Evolutionary conservation across 208 protist species (phyloP).

Genomic region (Wallacemonas sp.): DNA sequence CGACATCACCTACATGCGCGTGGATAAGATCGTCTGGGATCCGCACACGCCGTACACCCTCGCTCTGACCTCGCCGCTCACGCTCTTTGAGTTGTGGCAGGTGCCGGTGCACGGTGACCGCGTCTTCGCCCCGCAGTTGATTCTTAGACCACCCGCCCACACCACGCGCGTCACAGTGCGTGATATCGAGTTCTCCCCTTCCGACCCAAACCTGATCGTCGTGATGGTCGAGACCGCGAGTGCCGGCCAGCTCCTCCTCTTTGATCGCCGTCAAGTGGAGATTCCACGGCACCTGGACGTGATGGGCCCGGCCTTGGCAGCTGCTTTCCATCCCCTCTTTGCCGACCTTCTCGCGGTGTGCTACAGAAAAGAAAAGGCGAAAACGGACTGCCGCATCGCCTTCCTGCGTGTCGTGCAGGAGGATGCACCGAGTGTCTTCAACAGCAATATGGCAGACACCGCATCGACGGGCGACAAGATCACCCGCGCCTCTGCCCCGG

Average conservation of each 20-base stretch:
- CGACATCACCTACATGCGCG: slow-evolving; percentile 50
- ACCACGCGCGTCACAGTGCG: slow-evolving; percentile 52
- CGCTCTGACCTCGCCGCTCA: slow-evolving; percentile 60
- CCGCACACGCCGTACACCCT: slow-evolving; percentile 85
- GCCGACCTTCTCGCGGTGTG: slow-evolving; percentile 76
- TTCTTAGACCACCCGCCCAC: slow-evolving; percentile 73
- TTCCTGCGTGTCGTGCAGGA: slow-evolving; percentile 54
- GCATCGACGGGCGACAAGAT: too few species aligned
- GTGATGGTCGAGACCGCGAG: slow-evolving; percentile 58
- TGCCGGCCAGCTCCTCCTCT: slow-evolving; percentile 67
- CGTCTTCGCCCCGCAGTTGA: slow-evolving; percentile 59
- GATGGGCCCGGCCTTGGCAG: slow-evolving; percentile 55
- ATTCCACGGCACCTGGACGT: slow-evolving; percentile 44
- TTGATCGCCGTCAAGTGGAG: slow-evolving; percentile 73
- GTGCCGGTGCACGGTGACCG: slow-evolving; percentile 42
- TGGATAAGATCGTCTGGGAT: slow-evolving; percentile 86
- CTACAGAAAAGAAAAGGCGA: slow-evolving; percentile 69
- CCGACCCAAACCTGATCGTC: slow-evolving; percentile 70
- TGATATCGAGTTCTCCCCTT: slow-evolving; percentile 77
- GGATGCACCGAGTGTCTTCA: neutral
- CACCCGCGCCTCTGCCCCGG: too few species aligned
- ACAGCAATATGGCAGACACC: neutral
- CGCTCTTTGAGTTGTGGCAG: slow-evolving; percentile 84
- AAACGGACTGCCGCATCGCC: slow-evolving; percentile 61
- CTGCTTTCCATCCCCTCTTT: slow-evolving; percentile 77